phyloP scores from a whole-genome alignment of 1,139 yeast species.

The Nakaseomyces glabratus region DNA sequence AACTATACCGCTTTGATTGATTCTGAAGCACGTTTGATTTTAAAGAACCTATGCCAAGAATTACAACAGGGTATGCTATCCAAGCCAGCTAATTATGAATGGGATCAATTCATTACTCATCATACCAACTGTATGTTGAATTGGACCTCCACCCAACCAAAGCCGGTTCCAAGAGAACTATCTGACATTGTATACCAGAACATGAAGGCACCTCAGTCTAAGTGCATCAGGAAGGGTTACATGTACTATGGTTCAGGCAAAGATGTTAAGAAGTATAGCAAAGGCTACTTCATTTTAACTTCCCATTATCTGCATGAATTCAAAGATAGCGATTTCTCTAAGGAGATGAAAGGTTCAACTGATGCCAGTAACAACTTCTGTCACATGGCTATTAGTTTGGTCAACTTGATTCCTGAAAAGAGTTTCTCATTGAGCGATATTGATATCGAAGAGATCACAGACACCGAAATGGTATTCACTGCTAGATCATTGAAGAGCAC shows the following conservation, averaged over 20 bases:
- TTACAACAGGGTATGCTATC: constrained; percentile 52
- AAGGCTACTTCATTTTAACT: constrained; percentile 60
- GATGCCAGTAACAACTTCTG: constrained; percentile 2
- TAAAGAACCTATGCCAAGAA: constrained; percentile 50
- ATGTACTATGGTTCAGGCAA: constrained; percentile 21
- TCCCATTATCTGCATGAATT: constrained; percentile 64
- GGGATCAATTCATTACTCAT: constrained; percentile 64
- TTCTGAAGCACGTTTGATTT: constrained; percentile 47
- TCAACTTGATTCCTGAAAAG: constrained; percentile 1
- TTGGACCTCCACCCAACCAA: constrained; percentile 40
- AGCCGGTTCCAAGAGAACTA: constrained; percentile 39
- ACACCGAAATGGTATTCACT: constrained; percentile 5
- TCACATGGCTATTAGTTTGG: constrained; percentile 4
- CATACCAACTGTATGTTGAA: constrained; percentile 34
- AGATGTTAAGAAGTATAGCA: constrained; percentile 44
- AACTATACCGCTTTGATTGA: constrained; percentile 47
- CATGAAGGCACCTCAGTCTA: constrained; percentile 43
- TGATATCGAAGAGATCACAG: not conserved
- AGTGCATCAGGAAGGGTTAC: constrained; percentile 46
- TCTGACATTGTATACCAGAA: constrained; percentile 42
- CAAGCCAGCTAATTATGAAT: constrained; percentile 53
- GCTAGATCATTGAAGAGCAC: constrained; percentile 4
- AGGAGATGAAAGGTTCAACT: not conserved
- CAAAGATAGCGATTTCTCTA: constrained; percentile 50
- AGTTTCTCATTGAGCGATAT: constrained; percentile 5